phyloP scores from a whole-genome alignment of 192 early-diverging fungal genomes.

The Backusella australiensis region DNA sequence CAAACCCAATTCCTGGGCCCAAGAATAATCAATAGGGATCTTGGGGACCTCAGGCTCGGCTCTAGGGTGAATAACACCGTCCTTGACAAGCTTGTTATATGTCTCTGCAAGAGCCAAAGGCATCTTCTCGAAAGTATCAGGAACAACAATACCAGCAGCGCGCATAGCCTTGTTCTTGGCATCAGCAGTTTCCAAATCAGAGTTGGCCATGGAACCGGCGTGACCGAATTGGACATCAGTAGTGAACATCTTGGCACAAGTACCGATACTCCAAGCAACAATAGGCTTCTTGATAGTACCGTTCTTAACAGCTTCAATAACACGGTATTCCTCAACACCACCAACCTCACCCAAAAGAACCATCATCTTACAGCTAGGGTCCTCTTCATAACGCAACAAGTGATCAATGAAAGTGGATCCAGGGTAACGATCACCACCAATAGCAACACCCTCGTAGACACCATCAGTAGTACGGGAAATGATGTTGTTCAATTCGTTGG shows the following conservation, averaged over 20 bases:
- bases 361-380: constrained; percentile 92
- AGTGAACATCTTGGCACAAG: constrained; percentile 98
- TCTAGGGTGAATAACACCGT: constrained; percentile 64
- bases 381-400: constrained; percentile 90
- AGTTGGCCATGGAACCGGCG: constrained; percentile 95
- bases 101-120: constrained; percentile 77
- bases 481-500: constrained; percentile 99
- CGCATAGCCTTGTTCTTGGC: constrained; percentile 92
- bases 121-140: constrained; percentile 94
- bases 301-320: constrained; percentile 87
- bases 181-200: constrained; percentile 92
- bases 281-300: constrained; percentile 97
- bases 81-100: constrained; percentile 74
- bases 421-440: constrained; percentile 98
- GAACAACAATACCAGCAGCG: constrained; percentile 86
- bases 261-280: constrained; percentile 99
- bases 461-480: constrained; percentile 94
- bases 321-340: constrained; percentile 95
- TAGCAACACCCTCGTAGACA: constrained; percentile 98
- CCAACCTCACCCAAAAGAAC: constrained; percentile 97
- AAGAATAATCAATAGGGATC: constrained; percentile 98
- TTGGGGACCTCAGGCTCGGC: constrained; percentile 94
- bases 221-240: constrained; percentile 99
- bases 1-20: constrained; percentile 98
- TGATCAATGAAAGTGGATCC: constrained; percentile 99